Percentiles rank a stretch among this genome's conserved stretches.
Evolutionary conservation across 106 monocot species (phyloP).

Genomic region (Dioscorea alata): DNA sequence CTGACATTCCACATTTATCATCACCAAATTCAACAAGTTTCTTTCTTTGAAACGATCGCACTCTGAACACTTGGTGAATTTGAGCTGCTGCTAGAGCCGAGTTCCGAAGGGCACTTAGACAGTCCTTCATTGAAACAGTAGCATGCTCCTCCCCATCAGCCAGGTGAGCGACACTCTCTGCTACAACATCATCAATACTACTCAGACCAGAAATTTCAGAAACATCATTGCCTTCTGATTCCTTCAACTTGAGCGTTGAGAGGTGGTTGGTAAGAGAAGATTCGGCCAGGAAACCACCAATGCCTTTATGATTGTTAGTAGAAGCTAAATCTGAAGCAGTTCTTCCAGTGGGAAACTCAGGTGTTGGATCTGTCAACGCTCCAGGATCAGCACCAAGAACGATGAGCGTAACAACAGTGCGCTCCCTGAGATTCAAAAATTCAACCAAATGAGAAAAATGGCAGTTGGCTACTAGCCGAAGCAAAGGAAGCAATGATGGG

Average conservation of each 20-base stretch:
- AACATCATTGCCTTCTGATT: constrained; percentile 27
- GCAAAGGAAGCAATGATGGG: not conserved
- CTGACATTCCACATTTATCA: constrained; percentile 51
- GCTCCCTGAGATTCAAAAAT: constrained; percentile 50
- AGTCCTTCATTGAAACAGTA: constrained; percentile 49
- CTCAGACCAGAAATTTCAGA: constrained; percentile 22
- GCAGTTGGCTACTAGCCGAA: not conserved
- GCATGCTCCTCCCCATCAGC: constrained; percentile 27
- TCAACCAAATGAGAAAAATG: not conserved
- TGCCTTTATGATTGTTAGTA: constrained; percentile 86
- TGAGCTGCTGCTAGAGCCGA: constrained; percentile 79
- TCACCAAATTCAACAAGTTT: constrained; percentile 44
- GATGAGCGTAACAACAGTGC: constrained; percentile 57
- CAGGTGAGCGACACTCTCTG: constrained; percentile 11
- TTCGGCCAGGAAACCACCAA: constrained; percentile 93
- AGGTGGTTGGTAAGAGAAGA: constrained; percentile 78
- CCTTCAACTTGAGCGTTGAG: constrained; percentile 60
- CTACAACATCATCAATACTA: constrained; percentile 28
- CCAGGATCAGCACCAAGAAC: constrained; percentile 64
- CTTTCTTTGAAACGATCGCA: constrained; percentile 89
- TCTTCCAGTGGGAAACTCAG: constrained; percentile 73
- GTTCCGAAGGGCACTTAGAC: constrained; percentile 74
- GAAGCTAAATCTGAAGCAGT: constrained; percentile 96
- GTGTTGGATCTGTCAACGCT: constrained; percentile 77
- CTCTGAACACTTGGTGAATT: constrained; percentile 86